Evolutionary conservation across 176 grass and related monocot species (phyloP), one percentile per base, ranked within the genome.

Genomic region (Tillandsia leiboldiana): DNA sequence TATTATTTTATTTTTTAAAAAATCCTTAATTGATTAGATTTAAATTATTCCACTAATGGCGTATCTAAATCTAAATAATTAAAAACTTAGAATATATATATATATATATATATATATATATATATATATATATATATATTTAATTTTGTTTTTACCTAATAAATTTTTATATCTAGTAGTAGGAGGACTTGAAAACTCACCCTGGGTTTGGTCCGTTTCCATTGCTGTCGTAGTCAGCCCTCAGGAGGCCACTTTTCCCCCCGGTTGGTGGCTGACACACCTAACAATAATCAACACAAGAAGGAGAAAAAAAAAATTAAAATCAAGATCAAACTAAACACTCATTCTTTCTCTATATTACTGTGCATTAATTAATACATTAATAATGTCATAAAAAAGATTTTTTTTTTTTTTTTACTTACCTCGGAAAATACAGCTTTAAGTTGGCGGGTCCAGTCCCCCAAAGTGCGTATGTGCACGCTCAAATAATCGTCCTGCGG

Each of bases 391-490:
- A 2, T 56, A 2, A 1, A 5, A 9, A 56, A 27, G 5, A 10
- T 11, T 5, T 11, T 23, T 51, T 20, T 23, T 51, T 20, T 3
- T 2, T 24, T 1, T 13, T 3, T 23, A 26, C 0, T 48, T 78
- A 96, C 91, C 86, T 59, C 81, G 0, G 89, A 90, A 77, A 97
- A 97, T 47, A 90, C 89, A 65, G 77, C 83, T 86, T 92, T 92
- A 50, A 97, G 89, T 83, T 97, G 87, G 26, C 82, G 51, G 1
- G 93, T 97, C 93, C 93, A 97, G 83, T 97, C 93, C 13, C 93
- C 93, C 8, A 92, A 53, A 15, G 89, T 92, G 66, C 86, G 79
- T 83, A 97, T 97, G 67, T 97, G 93, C 11, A 97, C 89, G 49
- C 93, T 97, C 13, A 97, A 72, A 52, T 92, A 92, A 71, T 90